phyloP scores from a whole-genome alignment of 768 basidiomycete species.

The Mycena crocata region DNA sequence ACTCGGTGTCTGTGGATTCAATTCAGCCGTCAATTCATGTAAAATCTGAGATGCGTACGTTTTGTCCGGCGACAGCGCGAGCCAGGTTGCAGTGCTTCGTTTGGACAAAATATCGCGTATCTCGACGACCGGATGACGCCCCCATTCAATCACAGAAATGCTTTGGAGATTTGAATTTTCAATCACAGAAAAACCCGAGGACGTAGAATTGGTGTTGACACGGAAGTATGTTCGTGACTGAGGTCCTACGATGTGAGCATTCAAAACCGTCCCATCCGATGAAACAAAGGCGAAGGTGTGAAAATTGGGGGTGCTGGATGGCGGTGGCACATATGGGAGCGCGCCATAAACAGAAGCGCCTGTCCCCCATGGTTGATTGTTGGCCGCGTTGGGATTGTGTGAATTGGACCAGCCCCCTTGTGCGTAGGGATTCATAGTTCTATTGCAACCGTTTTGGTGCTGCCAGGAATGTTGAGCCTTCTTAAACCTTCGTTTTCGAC shows the following conservation, averaged over 20 bases:
- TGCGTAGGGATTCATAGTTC: constrained; percentile 27
- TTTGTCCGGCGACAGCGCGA: constrained; percentile 49
- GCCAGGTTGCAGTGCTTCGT: constrained; percentile 49
- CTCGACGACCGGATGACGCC: constrained; percentile 44
- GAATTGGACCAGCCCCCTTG: constrained; percentile 27
- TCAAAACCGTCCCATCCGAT: constrained; percentile 49
- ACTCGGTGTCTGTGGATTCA: constrained; percentile 9
- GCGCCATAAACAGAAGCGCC: constrained; percentile 12
- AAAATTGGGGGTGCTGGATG: constrained; percentile 40
- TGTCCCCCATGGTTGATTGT: background rate
- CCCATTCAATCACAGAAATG: constrained; percentile 53
- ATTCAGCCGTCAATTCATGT: background rate
- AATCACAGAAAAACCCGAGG: constrained; percentile 48
- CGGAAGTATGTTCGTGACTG: constrained; percentile 51
- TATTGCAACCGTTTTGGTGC: background rate
- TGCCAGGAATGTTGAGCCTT: background rate
- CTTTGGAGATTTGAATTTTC: constrained; percentile 47
- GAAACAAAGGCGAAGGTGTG: constrained; percentile 51
- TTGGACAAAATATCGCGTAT: constrained; percentile 45
- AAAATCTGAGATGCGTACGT: constrained; percentile 36
- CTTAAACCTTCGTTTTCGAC: background rate
- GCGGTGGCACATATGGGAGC: constrained; percentile 4
- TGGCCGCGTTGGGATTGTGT: constrained; percentile 10
- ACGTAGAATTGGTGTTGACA: constrained; percentile 46
- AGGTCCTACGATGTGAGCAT: constrained; percentile 51